These are phyloP conservation scores for Phalaenopsis equestris DNA, from an alignment of 106 monocot genomes.

Conservation along the genomic window DNA sequence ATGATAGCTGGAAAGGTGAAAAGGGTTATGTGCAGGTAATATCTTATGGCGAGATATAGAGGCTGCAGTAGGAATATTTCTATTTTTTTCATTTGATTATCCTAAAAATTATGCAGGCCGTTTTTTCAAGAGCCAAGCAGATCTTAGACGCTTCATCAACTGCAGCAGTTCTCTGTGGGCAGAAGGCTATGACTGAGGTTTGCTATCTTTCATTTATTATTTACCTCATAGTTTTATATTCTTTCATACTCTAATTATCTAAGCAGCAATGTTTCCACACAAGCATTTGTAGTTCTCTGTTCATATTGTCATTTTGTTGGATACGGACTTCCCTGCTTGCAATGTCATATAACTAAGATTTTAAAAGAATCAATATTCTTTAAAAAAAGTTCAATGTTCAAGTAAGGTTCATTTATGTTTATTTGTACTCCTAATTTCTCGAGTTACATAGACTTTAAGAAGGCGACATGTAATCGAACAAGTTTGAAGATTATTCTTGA, in stretches of 20 bases:
- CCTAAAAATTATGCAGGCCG: conserved; percentile 29
- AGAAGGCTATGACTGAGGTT: conserved; percentile 63
- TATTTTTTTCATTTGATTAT: not conserved
- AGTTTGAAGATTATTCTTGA: too few relatives aligned
- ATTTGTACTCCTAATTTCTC: too few relatives aligned
- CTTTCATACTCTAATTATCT: not conserved
- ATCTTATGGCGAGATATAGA: not conserved
- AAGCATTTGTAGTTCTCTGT: not conserved
- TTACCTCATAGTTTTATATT: not conserved
- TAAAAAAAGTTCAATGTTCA: too few relatives aligned
- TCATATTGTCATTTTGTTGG: not conserved
- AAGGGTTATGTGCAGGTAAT: conserved; percentile 52
- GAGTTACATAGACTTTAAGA: too few relatives aligned
- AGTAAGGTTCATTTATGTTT: too few relatives aligned
- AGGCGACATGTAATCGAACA: too few relatives aligned
- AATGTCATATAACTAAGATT: not conserved
- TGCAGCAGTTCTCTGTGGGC: conserved; percentile 57
- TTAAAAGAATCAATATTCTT: too few relatives aligned
- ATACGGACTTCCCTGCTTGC: not conserved
- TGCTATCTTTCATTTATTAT: conserved; percentile 3
- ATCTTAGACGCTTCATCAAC: conserved; percentile 18
- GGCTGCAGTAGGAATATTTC: not conserved
- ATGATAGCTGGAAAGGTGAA: conserved; percentile 81
- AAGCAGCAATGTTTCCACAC: not conserved
- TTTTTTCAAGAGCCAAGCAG: conserved; percentile 42